Evolutionary conservation across 1,139 yeast species (phyloP).

Genomic region (Scheffersomyces parashehatae): DNA sequence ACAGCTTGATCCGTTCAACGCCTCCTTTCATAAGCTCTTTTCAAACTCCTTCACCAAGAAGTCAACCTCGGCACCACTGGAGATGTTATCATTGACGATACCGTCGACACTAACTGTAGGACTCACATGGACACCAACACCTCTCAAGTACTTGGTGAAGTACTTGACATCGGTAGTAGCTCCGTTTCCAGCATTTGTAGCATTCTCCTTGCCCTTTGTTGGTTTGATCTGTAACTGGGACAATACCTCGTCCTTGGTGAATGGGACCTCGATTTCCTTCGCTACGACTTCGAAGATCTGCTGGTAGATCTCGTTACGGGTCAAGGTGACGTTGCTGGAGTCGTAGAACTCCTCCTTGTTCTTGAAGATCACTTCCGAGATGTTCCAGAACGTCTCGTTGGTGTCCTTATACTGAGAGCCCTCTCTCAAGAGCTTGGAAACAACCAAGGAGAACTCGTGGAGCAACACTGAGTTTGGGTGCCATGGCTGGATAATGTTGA

Average conservation of each 20-base stretch:
- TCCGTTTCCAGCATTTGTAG: conserved; percentile 58
- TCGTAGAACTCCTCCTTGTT: conserved; percentile 62
- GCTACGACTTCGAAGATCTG: conserved; percentile 55
- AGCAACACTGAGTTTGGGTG: conserved; percentile 69
- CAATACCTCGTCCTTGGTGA: conserved; percentile 39
- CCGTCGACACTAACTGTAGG: conserved; percentile 84
- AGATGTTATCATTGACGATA: conserved; percentile 40
- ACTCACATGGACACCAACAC: conserved; percentile 78
- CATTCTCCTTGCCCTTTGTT: conserved; percentile 21
- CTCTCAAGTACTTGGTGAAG: conserved; percentile 71
- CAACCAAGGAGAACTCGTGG: conserved; percentile 74
- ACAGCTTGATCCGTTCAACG: too few relatives aligned
- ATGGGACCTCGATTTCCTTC: conserved; percentile 31
- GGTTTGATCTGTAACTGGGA: conserved; percentile 29
- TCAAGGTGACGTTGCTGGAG: conserved; percentile 51
- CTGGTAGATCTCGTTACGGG: conserved; percentile 58
- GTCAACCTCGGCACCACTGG: conserved; percentile 39
- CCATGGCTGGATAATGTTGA: conserved; percentile 85
- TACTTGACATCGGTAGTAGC: conserved; percentile 67
- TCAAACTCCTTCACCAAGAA: conserved; percentile 34
- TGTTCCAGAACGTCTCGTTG: conserved; percentile 57
- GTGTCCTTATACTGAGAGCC: conserved; percentile 17
- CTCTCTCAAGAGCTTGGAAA: conserved; percentile 58
- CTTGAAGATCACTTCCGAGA: conserved; percentile 55
- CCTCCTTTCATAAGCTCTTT: conserved; percentile 5